Base-by-base conservation (phyloP, 2,329 filamentous ascomycete genomes). In the Nemania serpens region DNA sequence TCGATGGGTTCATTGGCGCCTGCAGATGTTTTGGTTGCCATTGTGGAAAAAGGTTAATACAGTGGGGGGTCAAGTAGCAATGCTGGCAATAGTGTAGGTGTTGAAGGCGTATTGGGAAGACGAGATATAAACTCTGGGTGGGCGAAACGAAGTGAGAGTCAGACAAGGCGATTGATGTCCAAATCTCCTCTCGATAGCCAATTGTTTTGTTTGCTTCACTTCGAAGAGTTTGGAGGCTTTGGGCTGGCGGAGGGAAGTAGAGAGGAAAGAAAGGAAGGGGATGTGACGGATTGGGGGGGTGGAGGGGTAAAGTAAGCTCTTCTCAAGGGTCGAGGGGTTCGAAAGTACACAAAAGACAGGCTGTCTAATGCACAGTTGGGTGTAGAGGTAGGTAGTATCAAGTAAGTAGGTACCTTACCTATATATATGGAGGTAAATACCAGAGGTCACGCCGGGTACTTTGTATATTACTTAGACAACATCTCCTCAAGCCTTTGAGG, bases 1-100 rank as follows among this genome's bases (percentile, higher is more conserved):
- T 86, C 79, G 70, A 87, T 78, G 67, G 83, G 83, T 73, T 86
- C 81, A 72, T 86, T 83, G 70, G 79, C 78, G 75, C 84, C 82
- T 73, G 83, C 83, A 75, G 83, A 84, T 68, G 77, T 79, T 81
- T 86, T 86, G 73, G 76, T 76, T 74, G 82, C 81, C 84, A 87
- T 87, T 69, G 62, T 73, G 62, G 59, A 29, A 64, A 65, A 53
- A 59, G 33, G 43, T 54, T 20, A 50, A 46, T 43, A 48, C 17
- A 22, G 48, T 46, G 48, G 56, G 57, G 64, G 62, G 49, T 59
- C 41, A 43, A 33, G 42, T 47, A n/a, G n/a, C n/a, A n/a, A n/a
- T 18, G 43, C 36, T 36, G 48, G 50, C 46, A 47, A 55, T 17
- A 51, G 41, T 42, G 22, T 5, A 39, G 17, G 15, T 61, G 64